phyloP scores from a whole-genome alignment of 1,284 basidiomycete genomes.

The Violaceomyces palustris region DNA sequence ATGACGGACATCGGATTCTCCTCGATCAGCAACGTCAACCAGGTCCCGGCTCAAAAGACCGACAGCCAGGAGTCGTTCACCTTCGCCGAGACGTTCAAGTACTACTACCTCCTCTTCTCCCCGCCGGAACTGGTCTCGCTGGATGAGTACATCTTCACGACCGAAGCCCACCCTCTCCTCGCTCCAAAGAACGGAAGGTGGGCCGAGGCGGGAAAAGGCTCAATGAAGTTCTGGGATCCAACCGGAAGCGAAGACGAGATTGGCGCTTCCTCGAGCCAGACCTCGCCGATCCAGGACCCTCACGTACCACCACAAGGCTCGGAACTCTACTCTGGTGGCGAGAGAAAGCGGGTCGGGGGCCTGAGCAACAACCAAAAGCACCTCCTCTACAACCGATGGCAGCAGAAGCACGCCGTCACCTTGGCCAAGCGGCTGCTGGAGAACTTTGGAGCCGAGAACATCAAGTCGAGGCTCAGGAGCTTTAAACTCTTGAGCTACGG shows the following conservation, averaged over 20 bases:
- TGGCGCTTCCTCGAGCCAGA: too few relatives aligned
- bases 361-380: slow-evolving; percentile 47
- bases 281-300: too few relatives aligned
- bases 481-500: too few relatives aligned
- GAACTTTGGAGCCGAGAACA: not conserved
- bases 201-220: slow-evolving; percentile 30
- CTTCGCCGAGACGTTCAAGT: slow-evolving; percentile 59
- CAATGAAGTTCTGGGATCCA: slow-evolving; percentile 29
- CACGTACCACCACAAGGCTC: slow-evolving; percentile 14
- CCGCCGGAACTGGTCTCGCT: slow-evolving; percentile 58
- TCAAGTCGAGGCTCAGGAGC: too few relatives aligned
- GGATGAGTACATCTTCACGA: slow-evolving; percentile 60
- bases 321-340: slow-evolving; percentile 37
- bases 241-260: slow-evolving; percentile 3
- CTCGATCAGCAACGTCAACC: slow-evolving; percentile 54
- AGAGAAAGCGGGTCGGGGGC: slow-evolving; percentile 29
- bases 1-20: slow-evolving; percentile 54
- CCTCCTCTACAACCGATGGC: slow-evolving; percentile 23
- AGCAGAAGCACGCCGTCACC: slow-evolving; percentile 14
- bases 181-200: slow-evolving; percentile 36
- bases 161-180: slow-evolving; percentile 53
- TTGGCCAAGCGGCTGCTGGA: not conserved
- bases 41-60: slow-evolving; percentile 35
- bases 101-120: slow-evolving; percentile 55
- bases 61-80: slow-evolving; percentile 59